Evolutionary conservation across 768 basidiomycete species (phyloP).

Genomic region (Boletus coccyginus): DNA sequence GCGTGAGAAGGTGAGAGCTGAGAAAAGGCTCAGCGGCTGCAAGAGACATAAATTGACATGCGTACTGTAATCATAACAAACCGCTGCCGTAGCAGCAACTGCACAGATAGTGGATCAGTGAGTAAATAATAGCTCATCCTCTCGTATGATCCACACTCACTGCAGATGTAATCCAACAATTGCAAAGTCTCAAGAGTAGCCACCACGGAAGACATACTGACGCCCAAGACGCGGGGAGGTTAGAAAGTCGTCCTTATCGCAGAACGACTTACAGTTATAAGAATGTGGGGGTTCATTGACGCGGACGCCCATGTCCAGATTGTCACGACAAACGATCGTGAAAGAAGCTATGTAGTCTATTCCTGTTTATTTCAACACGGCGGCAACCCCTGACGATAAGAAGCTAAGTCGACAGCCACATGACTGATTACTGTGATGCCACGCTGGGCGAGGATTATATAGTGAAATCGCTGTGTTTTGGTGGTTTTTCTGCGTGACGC

Average conservation of each 20-base stretch:
- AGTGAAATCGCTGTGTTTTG: neutral
- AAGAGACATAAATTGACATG: neutral
- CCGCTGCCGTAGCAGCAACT: constrained; percentile 1
- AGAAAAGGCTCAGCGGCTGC: neutral
- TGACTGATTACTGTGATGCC: neutral
- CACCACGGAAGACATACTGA: neutral
- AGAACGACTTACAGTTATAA: neutral
- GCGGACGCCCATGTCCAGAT: neutral
- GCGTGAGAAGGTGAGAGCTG: constrained; percentile 6
- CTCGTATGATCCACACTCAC: neutral
- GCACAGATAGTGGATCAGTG: neutral
- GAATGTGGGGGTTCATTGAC: neutral
- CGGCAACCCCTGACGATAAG: neutral
- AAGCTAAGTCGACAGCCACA: neutral
- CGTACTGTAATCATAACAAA: constrained; percentile 12
- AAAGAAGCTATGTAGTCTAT: neutral
- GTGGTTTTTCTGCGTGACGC: neutral
- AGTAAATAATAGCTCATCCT: neutral
- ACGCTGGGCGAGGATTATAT: neutral
- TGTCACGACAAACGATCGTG: neutral
- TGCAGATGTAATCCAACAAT: neutral
- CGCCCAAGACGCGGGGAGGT: neutral
- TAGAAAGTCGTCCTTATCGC: neutral
- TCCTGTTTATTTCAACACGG: neutral
- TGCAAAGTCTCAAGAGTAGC: neutral